Base-by-base conservation (phyloP, 257 asterid species). In the Anisodus acutangulus region DNA sequence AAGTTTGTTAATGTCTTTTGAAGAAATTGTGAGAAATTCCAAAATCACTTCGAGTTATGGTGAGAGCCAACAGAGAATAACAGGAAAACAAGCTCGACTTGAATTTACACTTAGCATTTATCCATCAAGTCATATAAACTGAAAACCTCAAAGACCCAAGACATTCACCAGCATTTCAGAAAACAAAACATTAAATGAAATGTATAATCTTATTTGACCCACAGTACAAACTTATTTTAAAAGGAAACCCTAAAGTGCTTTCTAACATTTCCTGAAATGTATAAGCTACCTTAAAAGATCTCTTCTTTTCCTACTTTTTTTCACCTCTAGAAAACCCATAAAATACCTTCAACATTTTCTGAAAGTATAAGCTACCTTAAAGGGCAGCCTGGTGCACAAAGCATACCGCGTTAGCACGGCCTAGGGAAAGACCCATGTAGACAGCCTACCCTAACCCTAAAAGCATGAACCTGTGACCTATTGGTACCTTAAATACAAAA, bases 51-150 rank as follows among this genome's bases (percentile, higher is more conserved):
- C 59, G 17, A 72, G 59, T 49, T 47, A 47, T 47, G 59, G 47
- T 72, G 59, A 72, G 80, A 72, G 41, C n/a, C 53, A 72, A 72
- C 39, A n/a, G 39, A 72, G 59, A 47, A 72, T 45, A 71, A 72
- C 59, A 72, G n/a, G 4, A 72, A 72, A 72, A 4, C 41, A 47
- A 47, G 59, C 80, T 45, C 39, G 8, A 72, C 37, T 45, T 47
- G 39, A 45, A 19, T 71, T 45, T 9, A 68, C 51, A 37, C 19
- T 37, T 15, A 70, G 57, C 64, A 76, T 76, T 76, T 13, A 2
- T n/a, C 55, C 81, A 53, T 51, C 63, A 26, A 76, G 47, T 51
- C 78, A 82, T 31, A 82, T 57, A 82, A 53, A 53, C 53, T 41
- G 68, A 45, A 26, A 82, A 53, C 49, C 19, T 7, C 6, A 7